Conservation (phyloP, 2,329 filamentous ascomycete species). For the Cercospora zeae-maydis region DNA sequence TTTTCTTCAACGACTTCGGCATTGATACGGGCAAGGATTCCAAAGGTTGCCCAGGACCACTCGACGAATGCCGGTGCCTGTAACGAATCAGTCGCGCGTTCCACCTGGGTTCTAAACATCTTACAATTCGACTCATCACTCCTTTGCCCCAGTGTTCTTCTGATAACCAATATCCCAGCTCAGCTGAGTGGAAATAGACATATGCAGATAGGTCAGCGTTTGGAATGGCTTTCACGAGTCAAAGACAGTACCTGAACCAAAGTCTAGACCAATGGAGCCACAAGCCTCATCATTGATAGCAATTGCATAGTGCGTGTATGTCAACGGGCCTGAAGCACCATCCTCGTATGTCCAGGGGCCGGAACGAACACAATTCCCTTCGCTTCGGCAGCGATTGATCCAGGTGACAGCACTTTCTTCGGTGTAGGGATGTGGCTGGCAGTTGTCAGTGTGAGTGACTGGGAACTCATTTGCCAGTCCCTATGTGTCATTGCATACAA, state of each 20-base stretch:
- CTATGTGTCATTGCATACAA: conserved; percentile 21
- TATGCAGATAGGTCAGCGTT: conserved; percentile 23
- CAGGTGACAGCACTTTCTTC: conserved; percentile 34
- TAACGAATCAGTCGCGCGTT: background rate
- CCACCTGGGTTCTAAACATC: conserved; percentile 19
- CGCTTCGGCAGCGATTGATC: conserved; percentile 34
- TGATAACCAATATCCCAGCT: conserved; percentile 45
- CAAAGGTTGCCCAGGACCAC: conserved; percentile 37
- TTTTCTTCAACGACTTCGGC: conserved; percentile 36
- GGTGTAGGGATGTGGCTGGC: conserved; percentile 39
- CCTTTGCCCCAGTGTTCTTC: conserved; percentile 37
- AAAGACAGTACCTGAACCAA: conserved; percentile 30
- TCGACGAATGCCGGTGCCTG: conserved; percentile 34
- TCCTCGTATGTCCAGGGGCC: conserved; percentile 22
- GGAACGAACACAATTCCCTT: conserved; percentile 15
- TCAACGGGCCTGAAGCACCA: conserved; percentile 20
- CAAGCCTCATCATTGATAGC: conserved; percentile 32
- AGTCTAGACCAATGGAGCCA: conserved; percentile 39
- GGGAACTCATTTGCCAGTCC: background rate
- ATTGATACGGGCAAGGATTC: conserved; percentile 33
- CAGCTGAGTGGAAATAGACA: conserved; percentile 37
- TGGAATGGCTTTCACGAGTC: background rate
- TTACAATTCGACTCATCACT: conserved; percentile 1
- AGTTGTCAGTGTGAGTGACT: background rate
- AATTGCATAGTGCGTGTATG: conserved; percentile 26